These are phyloP conservation scores for Vaccinium darrowii DNA, from an alignment of 148 eudicot species.

Conservation along the genomic window DNA sequence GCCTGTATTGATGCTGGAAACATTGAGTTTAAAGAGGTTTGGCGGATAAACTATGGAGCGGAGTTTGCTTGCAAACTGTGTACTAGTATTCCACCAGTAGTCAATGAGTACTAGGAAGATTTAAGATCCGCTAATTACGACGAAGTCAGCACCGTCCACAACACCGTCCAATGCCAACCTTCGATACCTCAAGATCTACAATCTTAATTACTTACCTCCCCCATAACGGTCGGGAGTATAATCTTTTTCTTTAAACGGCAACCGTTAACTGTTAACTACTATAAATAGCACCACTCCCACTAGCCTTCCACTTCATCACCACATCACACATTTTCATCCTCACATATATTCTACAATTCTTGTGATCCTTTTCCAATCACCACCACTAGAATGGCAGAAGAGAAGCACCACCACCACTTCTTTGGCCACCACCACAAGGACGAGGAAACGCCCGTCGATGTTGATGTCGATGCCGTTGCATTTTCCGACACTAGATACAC, in stretches of 20 bases:
- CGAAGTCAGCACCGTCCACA: neutral
- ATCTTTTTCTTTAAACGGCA: too few relatives aligned
- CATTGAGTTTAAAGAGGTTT: too few relatives aligned
- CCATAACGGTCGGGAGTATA: neutral
- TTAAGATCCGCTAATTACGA: neutral
- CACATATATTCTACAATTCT: too few relatives aligned
- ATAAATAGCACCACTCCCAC: neutral
- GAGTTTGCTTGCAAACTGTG: too few relatives aligned
- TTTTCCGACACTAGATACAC: too few relatives aligned
- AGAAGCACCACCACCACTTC: neutral
- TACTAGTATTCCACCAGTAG: too few relatives aligned
- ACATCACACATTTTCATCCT: too few relatives aligned
- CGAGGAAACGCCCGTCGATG: neutral
- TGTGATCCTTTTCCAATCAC: neutral
- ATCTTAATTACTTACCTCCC: neutral
- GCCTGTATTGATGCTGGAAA: too few relatives aligned
- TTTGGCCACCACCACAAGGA: slow-evolving; percentile 2
- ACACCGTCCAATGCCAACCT: neutral
- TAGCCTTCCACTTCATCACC: neutral
- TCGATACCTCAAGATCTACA: neutral
- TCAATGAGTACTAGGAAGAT: too few relatives aligned
- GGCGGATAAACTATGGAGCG: too few relatives aligned
- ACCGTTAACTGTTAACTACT: neutral
- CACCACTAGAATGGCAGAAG: neutral
- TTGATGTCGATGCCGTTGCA: neutral